These are phyloP conservation scores for Aspergillus uvarum DNA, from an alignment of 2,329 filamentous ascomycete genomes.

Conservation along the genomic window DNA sequence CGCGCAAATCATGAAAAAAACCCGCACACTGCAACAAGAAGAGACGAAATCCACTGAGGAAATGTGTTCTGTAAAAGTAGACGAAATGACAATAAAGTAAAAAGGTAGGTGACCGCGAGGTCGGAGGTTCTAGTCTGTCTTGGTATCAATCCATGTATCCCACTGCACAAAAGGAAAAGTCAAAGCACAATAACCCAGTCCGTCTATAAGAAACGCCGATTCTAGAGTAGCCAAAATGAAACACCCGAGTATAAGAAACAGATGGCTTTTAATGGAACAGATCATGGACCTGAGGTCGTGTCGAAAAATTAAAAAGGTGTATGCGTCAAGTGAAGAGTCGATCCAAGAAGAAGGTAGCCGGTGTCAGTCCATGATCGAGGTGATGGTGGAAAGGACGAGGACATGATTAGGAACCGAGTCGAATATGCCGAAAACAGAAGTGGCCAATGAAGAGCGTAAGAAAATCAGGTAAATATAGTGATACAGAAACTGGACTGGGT, in stretches of 20 bases:
- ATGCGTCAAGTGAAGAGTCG: constrained; percentile 13
- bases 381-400: constrained; percentile 11
- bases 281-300: constrained; percentile 21
- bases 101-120: constrained; percentile 37
- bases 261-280: constrained; percentile 28
- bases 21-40: constrained; percentile 12
- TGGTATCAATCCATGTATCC: constrained; percentile 44
- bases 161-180: constrained; percentile 21
- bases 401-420: constrained; percentile 30
- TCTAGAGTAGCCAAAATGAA: constrained; percentile 19
- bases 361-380: constrained; percentile 22
- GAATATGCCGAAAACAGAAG: constrained; percentile 19
- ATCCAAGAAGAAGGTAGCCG: constrained; percentile 28
- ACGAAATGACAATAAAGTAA: constrained; percentile 21
- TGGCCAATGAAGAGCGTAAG: constrained; percentile 22
- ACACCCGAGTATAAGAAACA: constrained; percentile 12
- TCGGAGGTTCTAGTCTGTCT: constrained; percentile 38
- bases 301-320: constrained; percentile 18
- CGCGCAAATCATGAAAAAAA: constrained; percentile 16
- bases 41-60: background rate
- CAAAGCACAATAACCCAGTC: constrained; percentile 26
- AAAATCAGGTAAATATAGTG: constrained; percentile 25
- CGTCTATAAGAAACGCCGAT: constrained; percentile 43
- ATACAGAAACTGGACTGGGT: constrained; percentile 30
- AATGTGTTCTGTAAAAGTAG: constrained; percentile 4